Percentiles rank a stretch among this genome's conserved stretches.
Conservation (phyloP, 441 rosid species). For the Corymbia citriodora region DNA sequence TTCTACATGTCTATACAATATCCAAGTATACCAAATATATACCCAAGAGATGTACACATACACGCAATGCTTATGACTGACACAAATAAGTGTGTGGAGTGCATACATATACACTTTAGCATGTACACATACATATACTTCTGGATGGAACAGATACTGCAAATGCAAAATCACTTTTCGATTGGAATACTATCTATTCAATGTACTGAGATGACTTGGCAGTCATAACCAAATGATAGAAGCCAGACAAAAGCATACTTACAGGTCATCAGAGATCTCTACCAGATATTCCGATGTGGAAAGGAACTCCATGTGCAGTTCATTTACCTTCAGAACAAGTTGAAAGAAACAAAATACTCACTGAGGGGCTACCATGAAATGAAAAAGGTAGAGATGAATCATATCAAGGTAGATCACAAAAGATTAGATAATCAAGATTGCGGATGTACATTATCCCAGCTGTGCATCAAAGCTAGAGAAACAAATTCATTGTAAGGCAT, state of each 20-base stretch:
- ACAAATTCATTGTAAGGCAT: not conserved
- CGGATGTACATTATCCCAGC: not conserved
- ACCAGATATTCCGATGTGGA: constrained; percentile 81
- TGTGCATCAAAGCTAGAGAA: not conserved
- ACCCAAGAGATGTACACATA: not conserved
- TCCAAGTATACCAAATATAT: not conserved
- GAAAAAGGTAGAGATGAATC: not conserved
- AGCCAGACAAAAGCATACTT: constrained; percentile 7
- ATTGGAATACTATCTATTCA: not conserved
- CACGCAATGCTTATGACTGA: not conserved
- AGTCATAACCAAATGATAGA: not conserved
- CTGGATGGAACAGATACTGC: not conserved
- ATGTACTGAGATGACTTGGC: not conserved
- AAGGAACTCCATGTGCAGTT: constrained; percentile 80
- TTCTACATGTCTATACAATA: not conserved
- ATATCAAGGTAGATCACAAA: not conserved
- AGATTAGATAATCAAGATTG: not conserved
- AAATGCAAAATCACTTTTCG: not conserved
- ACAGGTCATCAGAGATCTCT: constrained; percentile 91
- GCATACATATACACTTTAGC: not conserved
- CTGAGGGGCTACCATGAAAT: not conserved
- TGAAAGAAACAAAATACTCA: constrained; percentile 25
- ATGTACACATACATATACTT: not conserved
- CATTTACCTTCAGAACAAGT: constrained; percentile 61
- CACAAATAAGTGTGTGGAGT: not conserved